Base-by-base conservation (phyloP, 768 basidiomycete genomes). In the Dacryopinax primogenitus region DNA sequence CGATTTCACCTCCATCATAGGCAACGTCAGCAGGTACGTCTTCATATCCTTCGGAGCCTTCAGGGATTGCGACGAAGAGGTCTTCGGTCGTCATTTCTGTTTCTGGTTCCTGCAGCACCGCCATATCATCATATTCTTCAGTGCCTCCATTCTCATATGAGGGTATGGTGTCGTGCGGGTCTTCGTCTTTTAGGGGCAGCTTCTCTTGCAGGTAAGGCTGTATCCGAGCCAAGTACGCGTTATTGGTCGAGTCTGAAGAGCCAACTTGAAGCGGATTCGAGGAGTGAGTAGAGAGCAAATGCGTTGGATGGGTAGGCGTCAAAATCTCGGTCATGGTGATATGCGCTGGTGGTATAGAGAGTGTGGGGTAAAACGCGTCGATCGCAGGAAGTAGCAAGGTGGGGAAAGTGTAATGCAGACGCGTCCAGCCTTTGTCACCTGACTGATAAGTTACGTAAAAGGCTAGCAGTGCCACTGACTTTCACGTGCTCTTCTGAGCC, bases 191-290 rank as follows among this genome's bases (percentile, higher is more conserved):
- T 7, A 77, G 78, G 41, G 81, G 76, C 18, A 84, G 71, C 41
- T 76, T 69, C 21, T 79, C 76, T 32, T 85, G 74, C 68, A 84
- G 84, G 16, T 77, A 70, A 34, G 80, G 83, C 68, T 85, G 84
- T 28, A 75, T 72, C 21, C 75, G 75, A 65, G 41, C 64, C 67
- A 75, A 76, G 69, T 81, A 83, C 26, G 76, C 71, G 45, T 73
- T 77, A 70, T 84, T 83, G 64, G 77, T 79, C 6, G 74, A 68
- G 69, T 87, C 84, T 34, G 83, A 85, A 12, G 86, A 85, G 37
- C 82, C 78, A 23, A 82, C 81, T 69, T 88, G 85, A 33, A 88
- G 80, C 1, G 87, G 86, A 69, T 88, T 88, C 47, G 86, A 87
- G 13, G 86, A 86, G 71, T 88, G 86, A 66, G 83, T 83, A 9